phyloP scores from a whole-genome alignment of 1,284 basidiomycete genomes.

The Rhodotorula sp. region DNA sequence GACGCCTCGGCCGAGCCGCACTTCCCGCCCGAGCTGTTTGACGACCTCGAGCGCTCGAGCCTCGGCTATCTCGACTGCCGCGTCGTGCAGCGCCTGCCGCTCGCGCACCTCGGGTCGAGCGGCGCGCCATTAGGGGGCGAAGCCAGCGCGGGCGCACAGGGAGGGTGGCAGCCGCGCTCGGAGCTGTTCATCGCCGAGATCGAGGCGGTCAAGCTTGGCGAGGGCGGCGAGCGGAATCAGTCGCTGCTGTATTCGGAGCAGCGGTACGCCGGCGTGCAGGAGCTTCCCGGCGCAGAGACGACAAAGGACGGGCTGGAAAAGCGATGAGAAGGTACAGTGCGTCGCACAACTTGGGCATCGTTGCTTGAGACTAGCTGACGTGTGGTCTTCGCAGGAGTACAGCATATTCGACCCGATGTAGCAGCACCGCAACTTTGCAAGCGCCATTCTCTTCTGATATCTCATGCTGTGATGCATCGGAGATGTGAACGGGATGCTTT shows the following conservation, averaged over 20 bases:
- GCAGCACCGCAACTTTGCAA: too few relatives aligned
- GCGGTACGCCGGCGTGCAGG: conserved; percentile 14
- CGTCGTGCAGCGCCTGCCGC: conserved; percentile 24
- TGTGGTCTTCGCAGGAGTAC: too few relatives aligned
- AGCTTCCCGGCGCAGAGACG: not conserved
- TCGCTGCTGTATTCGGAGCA: conserved; percentile 32
- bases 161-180: conserved; percentile 17
- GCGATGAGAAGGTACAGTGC: too few relatives aligned
- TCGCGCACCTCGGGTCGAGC: conserved; percentile 6
- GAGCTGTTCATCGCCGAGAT: conserved; percentile 44
- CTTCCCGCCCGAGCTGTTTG: conserved; percentile 34
- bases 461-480: too few relatives aligned
- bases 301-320: too few relatives aligned
- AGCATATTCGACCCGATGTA: too few relatives aligned
- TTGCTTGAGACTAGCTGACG: too few relatives aligned
- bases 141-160: not conserved
- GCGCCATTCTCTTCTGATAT: too few relatives aligned
- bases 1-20: not conserved
- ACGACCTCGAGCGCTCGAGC: conserved; percentile 10
- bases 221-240: not conserved
- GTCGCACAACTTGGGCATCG: too few relatives aligned
- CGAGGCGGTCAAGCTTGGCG: conserved; percentile 21
- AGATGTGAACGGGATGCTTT: too few relatives aligned
- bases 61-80: conserved; percentile 38
- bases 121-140: not conserved